A percentile compares a stretch with the other conserved stretches of the same genome.
Evolutionary conservation across 2,329 filamentous ascomycete genomes (phyloP).

Genomic region (Paraconiothyrium brasiliense): DNA sequence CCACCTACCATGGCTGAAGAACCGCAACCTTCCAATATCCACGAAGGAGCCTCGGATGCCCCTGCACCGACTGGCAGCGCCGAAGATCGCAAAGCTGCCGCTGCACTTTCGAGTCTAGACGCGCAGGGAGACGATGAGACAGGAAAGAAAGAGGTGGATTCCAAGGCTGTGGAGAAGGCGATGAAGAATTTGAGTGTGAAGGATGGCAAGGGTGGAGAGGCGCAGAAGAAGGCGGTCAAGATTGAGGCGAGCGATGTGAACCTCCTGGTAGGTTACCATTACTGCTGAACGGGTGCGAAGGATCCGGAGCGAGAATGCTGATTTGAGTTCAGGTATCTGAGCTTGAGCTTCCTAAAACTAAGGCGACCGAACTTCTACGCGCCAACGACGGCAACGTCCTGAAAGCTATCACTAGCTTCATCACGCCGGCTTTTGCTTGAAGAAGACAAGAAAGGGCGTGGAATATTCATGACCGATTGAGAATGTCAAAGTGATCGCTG

Average conservation of each 20-base stretch:
- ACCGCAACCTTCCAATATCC: slow-evolving; percentile 66
- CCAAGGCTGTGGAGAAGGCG: slow-evolving; percentile 75
- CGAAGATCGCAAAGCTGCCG: slow-evolving; percentile 80
- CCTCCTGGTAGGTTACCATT: slow-evolving; percentile 65
- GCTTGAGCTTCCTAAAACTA: slow-evolving; percentile 74
- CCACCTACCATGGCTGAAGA: slow-evolving; percentile 64
- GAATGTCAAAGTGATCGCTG: background rate
- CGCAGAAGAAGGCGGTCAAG: slow-evolving; percentile 68
- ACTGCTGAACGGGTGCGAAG: background rate
- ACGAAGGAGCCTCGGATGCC: slow-evolving; percentile 66
- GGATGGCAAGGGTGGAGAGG: slow-evolving; percentile 54
- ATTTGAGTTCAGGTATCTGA: slow-evolving; percentile 63
- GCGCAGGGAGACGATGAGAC: slow-evolving; percentile 58
- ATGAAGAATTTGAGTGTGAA: slow-evolving; percentile 69
- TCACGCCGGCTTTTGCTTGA: slow-evolving; percentile 41
- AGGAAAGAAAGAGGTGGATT: slow-evolving; percentile 69
- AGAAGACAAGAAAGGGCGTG: background rate
- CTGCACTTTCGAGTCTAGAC: slow-evolving; percentile 76
- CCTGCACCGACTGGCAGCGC: slow-evolving; percentile 63
- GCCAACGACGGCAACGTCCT: slow-evolving; percentile 75
- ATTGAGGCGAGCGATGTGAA: slow-evolving; percentile 76
- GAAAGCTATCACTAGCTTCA: slow-evolving; percentile 71
- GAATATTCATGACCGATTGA: background rate
- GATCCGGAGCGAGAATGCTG: slow-evolving; percentile 4
- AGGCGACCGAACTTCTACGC: slow-evolving; percentile 78